phyloP scores from a whole-genome alignment of 2,329 filamentous ascomycete genomes.

The Boeremia lycopersici region DNA sequence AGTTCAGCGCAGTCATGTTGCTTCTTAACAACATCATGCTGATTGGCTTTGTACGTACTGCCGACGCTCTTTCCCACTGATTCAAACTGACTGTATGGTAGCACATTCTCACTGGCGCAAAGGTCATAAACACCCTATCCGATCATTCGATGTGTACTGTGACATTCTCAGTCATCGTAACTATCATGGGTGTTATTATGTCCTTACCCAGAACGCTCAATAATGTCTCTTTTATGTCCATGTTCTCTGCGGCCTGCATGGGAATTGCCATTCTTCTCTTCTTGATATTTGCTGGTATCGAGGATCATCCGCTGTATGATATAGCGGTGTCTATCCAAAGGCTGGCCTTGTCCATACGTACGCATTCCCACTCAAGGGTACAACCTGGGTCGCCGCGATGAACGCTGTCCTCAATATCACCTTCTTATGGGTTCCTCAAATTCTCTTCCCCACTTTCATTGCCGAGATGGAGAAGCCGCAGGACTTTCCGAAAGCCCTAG shows the following conservation, averaged over 20 bases:
- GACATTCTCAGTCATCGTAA: constrained; percentile 74
- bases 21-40: constrained; percentile 88
- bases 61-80: too few species aligned
- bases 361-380: constrained; percentile 69
- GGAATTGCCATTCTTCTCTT: constrained; percentile 86
- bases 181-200: constrained; percentile 76
- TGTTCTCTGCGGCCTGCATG: constrained; percentile 80
- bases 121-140: constrained; percentile 56
- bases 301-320: constrained; percentile 67
- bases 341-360: constrained; percentile 70
- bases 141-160: constrained; percentile 76
- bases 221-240: constrained; percentile 77
- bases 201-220: constrained; percentile 85
- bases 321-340: constrained; percentile 61
- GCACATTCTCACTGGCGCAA: constrained; percentile 15
- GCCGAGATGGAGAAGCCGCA: constrained; percentile 82
- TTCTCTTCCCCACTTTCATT: constrained; percentile 91
- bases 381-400: constrained; percentile 80
- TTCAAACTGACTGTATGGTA: not conserved
- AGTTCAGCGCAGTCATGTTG: constrained; percentile 79
- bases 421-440: constrained; percentile 95
- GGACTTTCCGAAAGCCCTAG: constrained; percentile 91
- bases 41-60: constrained; percentile 65
- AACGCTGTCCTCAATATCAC: constrained; percentile 91
- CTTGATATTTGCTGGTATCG: constrained; percentile 77